phyloP scores from a whole-genome alignment of 148 eudicot species.

The Cornus controversa region DNA sequence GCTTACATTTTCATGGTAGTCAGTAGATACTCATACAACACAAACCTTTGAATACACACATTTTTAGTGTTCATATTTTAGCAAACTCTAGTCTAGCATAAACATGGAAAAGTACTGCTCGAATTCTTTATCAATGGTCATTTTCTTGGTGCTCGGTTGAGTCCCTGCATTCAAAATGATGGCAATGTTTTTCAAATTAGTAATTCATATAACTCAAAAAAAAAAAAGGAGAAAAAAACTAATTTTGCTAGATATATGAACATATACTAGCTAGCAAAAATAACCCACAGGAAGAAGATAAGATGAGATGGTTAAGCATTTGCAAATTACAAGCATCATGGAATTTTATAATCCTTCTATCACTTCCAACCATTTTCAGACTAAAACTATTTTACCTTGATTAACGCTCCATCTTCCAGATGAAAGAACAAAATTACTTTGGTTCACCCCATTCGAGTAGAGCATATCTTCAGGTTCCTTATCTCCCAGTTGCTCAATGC shows the following conservation, averaged over 20 bases:
- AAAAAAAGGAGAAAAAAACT: too few species aligned
- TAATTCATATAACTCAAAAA: neutral
- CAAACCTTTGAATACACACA: neutral
- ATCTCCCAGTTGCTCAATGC: conserved; percentile 14
- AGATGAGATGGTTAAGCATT: neutral
- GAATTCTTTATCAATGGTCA: conserved; percentile 49
- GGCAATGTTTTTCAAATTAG: neutral
- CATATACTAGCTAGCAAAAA: neutral
- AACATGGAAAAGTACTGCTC: conserved; percentile 47
- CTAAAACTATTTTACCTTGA: conserved; percentile 24
- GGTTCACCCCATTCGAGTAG: conserved; percentile 18
- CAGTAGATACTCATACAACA: neutral
- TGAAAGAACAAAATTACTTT: conserved; percentile 31
- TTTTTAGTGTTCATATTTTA: neutral
- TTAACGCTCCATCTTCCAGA: conserved; percentile 42
- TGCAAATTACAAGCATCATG: too few species aligned
- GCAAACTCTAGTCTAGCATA: conserved; percentile 24
- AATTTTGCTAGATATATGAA: neutral
- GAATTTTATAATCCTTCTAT: too few species aligned
- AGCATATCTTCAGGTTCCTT: conserved; percentile 19
- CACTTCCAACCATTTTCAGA: too few species aligned
- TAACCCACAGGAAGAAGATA: neutral
- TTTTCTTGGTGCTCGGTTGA: conserved; percentile 18
- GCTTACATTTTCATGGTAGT: neutral
- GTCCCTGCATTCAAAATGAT: conserved; percentile 31